Evolutionary conservation across 441 rosid genomes (phyloP), one percentile per base, ranked within the genome.

Genomic region (Pelargonium fulgidum): DNA sequence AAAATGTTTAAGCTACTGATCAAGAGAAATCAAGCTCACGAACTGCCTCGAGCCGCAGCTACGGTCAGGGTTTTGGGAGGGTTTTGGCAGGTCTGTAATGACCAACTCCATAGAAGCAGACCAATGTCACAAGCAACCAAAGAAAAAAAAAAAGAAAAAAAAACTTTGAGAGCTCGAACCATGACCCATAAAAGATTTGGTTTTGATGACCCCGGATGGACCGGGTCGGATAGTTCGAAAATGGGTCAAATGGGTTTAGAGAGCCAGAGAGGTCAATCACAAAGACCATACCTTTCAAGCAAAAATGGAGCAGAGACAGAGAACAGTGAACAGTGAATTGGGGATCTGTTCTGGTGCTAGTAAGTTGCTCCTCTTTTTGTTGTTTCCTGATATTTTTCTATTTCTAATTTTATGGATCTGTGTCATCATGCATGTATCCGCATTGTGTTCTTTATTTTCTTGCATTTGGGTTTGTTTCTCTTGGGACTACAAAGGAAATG

Each of bases 11-110:
- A 54, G 14, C 61, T 54, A 16, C 10, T 0, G 22, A 54, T 54
- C 17, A 17, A 7, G 24, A 58, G 3, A 58, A 58, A 58, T 12
- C n/a, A 20, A 26, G 11, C 22, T 93, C 0, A 82, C 69, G 83
- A 93, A 89, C 64, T 96, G 95, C 73, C 88, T 91, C 67, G 82
- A 62, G 56, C 0, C 39, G 16, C 63, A 67, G 42, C 14, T 11
- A 26, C 16, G 33, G 65, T 62, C 14, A 62, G 65, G 65, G 39
- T 62, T 62, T 11, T 9, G 33, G 33, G 39, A 62, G 16, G 16
- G 65, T 62, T 62, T 41, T 7, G 61, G 24, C 61, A 20, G 5
- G 10, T 3, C 24, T 54, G 22, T 6, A 16, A 7, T 16, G 22
- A 16, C 24, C 24, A 54, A 17, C 24, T 54, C 61, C 61, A 54